Percentiles rank a stretch among this genome's conserved stretches.
Evolutionary conservation across 2,329 filamentous ascomycete genomes (phyloP).

Genomic region (Esteya vermicola): DNA sequence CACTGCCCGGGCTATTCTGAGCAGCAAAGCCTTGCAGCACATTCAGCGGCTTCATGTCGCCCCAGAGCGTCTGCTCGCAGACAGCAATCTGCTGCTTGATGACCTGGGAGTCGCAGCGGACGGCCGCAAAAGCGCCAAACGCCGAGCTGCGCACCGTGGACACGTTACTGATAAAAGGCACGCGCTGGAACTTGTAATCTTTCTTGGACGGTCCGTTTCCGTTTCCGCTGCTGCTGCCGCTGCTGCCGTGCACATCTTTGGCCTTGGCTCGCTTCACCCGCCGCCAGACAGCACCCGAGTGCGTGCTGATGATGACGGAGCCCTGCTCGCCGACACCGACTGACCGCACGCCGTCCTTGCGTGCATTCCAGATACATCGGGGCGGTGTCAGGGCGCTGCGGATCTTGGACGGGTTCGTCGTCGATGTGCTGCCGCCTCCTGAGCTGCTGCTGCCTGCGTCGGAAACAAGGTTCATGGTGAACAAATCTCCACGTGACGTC

Average conservation of each 20-base stretch:
- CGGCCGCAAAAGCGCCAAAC: conserved; percentile 78
- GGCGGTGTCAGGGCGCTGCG: conserved; percentile 66
- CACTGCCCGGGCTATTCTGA: conserved; percentile 16
- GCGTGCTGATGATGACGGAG: conserved; percentile 85
- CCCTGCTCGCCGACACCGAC: conserved; percentile 85
- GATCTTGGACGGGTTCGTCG: conserved; percentile 85
- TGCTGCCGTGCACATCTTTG: conserved; percentile 40
- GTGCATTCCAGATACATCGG: conserved; percentile 75
- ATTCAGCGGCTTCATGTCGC: conserved; percentile 56
- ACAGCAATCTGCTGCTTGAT: conserved; percentile 58
- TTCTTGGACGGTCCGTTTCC: conserved; percentile 45
- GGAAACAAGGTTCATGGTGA: conserved; percentile 59
- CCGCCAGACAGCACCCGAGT: conserved; percentile 86
- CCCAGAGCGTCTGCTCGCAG: conserved; percentile 54
- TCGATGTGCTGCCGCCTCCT: conserved; percentile 49
- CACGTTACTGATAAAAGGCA: conserved; percentile 77
- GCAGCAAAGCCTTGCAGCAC: conserved; percentile 48
- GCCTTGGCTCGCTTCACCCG: conserved; percentile 70
- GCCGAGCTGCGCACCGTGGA: conserved; percentile 73
- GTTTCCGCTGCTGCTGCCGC: background rate
- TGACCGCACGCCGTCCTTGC: conserved; percentile 75
- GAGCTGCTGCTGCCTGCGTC: conserved; percentile 32
- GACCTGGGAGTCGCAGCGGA: conserved; percentile 72
- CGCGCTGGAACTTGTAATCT: conserved; percentile 88
- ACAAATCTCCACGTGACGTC: conserved; percentile 73